Conservation (phyloP, 2,329 filamentous ascomycete species). For the Aspergillus ibericus region DNA sequence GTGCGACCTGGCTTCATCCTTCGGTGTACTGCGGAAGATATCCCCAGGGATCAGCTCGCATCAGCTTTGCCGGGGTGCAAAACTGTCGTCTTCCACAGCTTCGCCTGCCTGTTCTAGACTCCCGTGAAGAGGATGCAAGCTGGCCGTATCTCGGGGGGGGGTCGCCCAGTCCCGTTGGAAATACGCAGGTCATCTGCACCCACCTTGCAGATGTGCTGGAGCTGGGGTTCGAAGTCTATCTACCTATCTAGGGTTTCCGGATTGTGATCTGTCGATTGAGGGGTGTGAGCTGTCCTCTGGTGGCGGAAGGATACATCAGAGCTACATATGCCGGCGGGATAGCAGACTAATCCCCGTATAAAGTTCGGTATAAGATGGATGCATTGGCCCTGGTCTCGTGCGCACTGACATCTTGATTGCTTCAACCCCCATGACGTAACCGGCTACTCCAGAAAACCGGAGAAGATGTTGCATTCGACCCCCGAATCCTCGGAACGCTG, state of each 20-base stretch:
- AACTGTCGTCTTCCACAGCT: neutral
- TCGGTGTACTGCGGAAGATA: neutral
- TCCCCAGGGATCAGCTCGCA: neutral
- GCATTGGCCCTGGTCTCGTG: neutral
- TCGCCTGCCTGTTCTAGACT: neutral
- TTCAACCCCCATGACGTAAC: constrained; percentile 4
- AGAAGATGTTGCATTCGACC: neutral
- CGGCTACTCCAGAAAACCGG: neutral
- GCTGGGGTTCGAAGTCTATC: neutral
- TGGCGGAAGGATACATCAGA: too few species aligned
- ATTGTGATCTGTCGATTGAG: too few species aligned
- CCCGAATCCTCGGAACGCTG: neutral
- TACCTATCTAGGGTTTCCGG: neutral
- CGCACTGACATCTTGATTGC: constrained; percentile 9
- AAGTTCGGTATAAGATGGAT: neutral
- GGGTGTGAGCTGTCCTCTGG: too few species aligned
- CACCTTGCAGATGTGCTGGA: neutral
- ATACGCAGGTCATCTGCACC: neutral
- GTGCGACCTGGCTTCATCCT: too few species aligned
- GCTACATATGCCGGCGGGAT: neutral
- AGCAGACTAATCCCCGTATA: neutral
- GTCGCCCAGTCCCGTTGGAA: neutral
- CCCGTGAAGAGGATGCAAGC: neutral
- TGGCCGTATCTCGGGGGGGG: neutral
- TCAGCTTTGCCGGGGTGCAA: neutral